Base-by-base conservation (phyloP, 257 asterid species). In the Dorcoceras hygrometricum region DNA sequence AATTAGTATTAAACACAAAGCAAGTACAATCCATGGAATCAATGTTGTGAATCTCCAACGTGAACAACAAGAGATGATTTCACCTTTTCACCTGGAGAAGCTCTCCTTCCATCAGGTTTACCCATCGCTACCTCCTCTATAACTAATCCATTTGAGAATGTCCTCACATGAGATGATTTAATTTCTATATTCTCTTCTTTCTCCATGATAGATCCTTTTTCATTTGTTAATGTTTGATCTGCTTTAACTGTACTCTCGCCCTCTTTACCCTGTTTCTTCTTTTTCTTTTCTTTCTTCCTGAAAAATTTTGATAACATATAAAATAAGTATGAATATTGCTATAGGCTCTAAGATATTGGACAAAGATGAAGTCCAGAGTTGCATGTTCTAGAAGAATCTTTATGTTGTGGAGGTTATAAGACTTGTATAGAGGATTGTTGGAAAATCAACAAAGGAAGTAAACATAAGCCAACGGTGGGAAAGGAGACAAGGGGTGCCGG, bases 101-200 rank as follows among this genome's bases (percentile, higher is more conserved):
- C 99, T 75, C 76, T 90, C 81, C 79, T 86, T 14, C 96, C 99
- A 74, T 82, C 87, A 19, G 99, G 99, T 81, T 77, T 90, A 68
- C 97, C 96, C 99, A 94, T 90, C 48, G 69, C 74, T 83, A 94
- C 12, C 79, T 88, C 95, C 84, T 94, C 97, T 50, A 88, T 79
- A 63, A 69, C 81, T 82, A 94, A 72, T 60, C 99, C 99, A 84
- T 94, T 94, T 5, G 95, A 82, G 75, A 73, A 94, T 32, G 92
- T 18, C 81, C 97, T 83, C 62, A 84, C 80, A 80, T 86, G 90
- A 53, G 59, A 77, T 63, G 91, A 65, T 78, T 86, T 85, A 59
- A 74, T 66, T 63, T 72, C 83, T 73, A 32, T 60, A 72, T 84
- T 80, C 78, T 76, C 87, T 68, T 78, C 78, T 59, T 68, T 76